These are phyloP conservation scores for Leishmania gerbilli DNA, from an alignment of 208 protist species.

Conservation along the genomic window DNA sequence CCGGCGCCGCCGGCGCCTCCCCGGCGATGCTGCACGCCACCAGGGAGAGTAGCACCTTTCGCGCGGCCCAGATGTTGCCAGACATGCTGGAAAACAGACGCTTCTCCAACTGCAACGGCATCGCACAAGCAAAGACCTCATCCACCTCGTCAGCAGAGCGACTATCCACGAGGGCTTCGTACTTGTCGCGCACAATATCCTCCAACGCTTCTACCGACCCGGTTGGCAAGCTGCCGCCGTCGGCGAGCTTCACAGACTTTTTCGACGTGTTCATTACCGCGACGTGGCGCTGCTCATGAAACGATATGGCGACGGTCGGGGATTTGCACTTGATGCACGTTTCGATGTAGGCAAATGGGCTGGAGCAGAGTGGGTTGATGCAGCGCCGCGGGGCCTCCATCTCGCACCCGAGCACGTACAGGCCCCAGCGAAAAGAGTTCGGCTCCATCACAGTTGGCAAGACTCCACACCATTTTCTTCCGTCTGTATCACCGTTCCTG, in stretches of 20 bases:
- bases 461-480: background rate
- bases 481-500: background rate
- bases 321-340: conserved; percentile 35
- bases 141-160: conserved; percentile 30
- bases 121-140: conserved; percentile 21
- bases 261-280: background rate
- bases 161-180: conserved; percentile 20
- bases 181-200: conserved; percentile 17
- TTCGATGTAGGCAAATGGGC: conserved; percentile 24
- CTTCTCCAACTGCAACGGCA: conserved; percentile 29
- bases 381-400: conserved; percentile 40
- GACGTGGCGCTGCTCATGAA: conserved; percentile 29
- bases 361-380: conserved; percentile 39
- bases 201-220: conserved; percentile 6
- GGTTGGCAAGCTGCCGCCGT: background rate
- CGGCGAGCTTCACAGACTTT: background rate
- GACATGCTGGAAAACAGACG: conserved; percentile 24
- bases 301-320: conserved; percentile 30
- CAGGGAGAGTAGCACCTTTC: conserved; percentile 34
- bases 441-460: background rate
- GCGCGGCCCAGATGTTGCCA: conserved; percentile 19
- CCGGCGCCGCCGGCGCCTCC: conserved; percentile 33
- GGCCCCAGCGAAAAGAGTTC: conserved; percentile 35
- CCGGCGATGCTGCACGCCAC: conserved; percentile 29
- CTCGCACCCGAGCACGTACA: conserved; percentile 34